Evolutionary conservation across 768 basidiomycete genomes (phyloP), one percentile per base, ranked within the genome.

Genomic region (Naematelia encephala): DNA sequence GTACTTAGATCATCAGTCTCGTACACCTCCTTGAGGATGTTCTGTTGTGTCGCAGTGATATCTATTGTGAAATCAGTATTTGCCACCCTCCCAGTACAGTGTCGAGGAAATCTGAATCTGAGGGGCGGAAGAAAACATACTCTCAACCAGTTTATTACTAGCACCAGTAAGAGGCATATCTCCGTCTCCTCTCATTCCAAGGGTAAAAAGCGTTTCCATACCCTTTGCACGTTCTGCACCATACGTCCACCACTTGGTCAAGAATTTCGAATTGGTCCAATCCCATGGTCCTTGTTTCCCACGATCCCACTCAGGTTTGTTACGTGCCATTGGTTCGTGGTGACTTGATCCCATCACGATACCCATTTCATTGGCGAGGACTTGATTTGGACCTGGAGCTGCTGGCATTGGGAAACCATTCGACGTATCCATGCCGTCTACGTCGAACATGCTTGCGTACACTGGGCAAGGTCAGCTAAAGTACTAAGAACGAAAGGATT

Each of bases 301-400:
- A 11, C 83, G 70, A 59, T 74, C 79, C 80, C 85, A 88, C 69
- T 88, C 72, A 11, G 87, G 86, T 1, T 84, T 84, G 29, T 85
- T 85, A 21, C 86, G 83, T 80, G 84, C 83, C 84, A 87, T 87
- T 8, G 87, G 87, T 67, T 88, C 87, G 72, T 88, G 83, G 69
- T 87, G 85, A 12, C 67, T 85, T 1, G 87, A 86, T 48, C 87
- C 85, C 85, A 87, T 87, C 29, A 84, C 86, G 46, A 87, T 80
- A 23, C 84, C 87, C 73, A 84, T 86, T 55, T 78, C 78, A 62
- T 87, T 83, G 2, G 86, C 87, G 29, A 84, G 77, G 26, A 79
- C 78, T 65, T 86, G 85, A 65, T 87, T 88, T 26, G 80, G 77
- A 2, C 72, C 72, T 0, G 81, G 77, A 60, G 86, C 85, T 21